Evolutionary conservation across 495 filamentous ascomycete genomes (phyloP).

Genomic region (Neurospora sp.): DNA sequence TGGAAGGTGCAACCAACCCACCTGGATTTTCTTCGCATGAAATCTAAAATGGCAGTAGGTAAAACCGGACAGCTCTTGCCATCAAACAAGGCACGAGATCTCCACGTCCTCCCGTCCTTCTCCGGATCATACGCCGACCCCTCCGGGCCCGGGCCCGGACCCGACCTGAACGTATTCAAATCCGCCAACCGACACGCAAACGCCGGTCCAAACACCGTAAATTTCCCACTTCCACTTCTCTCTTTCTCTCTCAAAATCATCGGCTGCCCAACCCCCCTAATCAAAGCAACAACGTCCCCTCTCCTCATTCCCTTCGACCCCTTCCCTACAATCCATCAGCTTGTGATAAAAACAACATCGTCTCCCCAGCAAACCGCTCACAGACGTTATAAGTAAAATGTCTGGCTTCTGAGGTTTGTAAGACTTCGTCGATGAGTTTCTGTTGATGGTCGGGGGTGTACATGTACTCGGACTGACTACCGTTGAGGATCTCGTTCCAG

Average conservation of each 20-base stretch:
- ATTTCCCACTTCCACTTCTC: not conserved
- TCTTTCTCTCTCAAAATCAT: not conserved
- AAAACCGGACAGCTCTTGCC: not conserved
- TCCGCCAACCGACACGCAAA: not conserved
- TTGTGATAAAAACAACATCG: not conserved
- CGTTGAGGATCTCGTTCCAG: not conserved
- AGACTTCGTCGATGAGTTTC: not conserved
- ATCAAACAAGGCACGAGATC: not conserved
- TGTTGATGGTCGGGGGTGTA: not conserved
- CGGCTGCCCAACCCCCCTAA: not conserved
- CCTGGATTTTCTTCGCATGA: not conserved
- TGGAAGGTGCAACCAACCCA: not conserved
- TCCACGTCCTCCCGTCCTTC: not conserved
- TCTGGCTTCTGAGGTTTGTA: not conserved
- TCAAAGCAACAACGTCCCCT: not conserved
- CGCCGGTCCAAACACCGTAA: not conserved
- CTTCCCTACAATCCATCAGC: not conserved
- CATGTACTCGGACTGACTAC: not conserved
- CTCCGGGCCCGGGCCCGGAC: not conserved
- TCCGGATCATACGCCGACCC: not conserved
- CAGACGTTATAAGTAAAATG: not conserved
- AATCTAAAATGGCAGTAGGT: not conserved
- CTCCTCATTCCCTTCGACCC: not conserved
- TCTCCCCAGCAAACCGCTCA: not conserved
- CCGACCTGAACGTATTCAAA: not conserved